These are phyloP conservation scores for Entomortierella lignicola DNA, from an alignment of 192 early-diverging fungal species.

Conservation along the genomic window DNA sequence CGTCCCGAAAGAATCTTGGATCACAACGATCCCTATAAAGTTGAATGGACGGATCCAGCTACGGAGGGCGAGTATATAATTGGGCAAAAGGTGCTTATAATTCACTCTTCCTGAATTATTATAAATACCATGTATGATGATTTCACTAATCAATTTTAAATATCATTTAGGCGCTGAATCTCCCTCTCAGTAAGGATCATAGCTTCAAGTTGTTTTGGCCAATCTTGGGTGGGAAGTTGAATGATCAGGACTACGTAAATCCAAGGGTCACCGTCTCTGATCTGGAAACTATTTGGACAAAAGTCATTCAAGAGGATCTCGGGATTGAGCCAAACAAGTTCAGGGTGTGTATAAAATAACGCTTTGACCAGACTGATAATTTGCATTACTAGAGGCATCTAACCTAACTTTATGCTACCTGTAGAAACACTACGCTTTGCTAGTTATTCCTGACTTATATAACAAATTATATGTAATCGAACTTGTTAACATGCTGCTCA, in stretches of 20 bases:
- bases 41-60: conserved; percentile 81
- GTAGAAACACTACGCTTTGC: conserved; percentile 72
- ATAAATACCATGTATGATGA: neutral
- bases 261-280: conserved; percentile 77
- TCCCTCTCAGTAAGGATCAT: conserved; percentile 52
- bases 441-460: conserved; percentile 85
- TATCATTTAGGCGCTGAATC: conserved; percentile 57
- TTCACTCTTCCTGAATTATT: neutral
- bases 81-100: conserved; percentile 68
- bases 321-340: conserved; percentile 71
- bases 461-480: conserved; percentile 71
- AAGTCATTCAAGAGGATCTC: conserved; percentile 74
- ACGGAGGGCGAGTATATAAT: conserved; percentile 62
- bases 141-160: neutral
- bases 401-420: neutral
- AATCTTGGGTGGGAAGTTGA: conserved; percentile 82
- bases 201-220: conserved; percentile 75
- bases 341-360: conserved; percentile 31
- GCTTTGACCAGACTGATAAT: neutral
- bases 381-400: neutral
- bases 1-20: conserved; percentile 78
- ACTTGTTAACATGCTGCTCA: conserved; percentile 74
- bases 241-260: conserved; percentile 77
- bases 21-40: conserved; percentile 92
- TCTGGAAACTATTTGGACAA: conserved; percentile 84